Percentiles rank a stretch among this genome's conserved stretches.
Evolutionary conservation across 345 rosid genomes (phyloP).

Genomic region (Anastatica hierochuntica): DNA sequence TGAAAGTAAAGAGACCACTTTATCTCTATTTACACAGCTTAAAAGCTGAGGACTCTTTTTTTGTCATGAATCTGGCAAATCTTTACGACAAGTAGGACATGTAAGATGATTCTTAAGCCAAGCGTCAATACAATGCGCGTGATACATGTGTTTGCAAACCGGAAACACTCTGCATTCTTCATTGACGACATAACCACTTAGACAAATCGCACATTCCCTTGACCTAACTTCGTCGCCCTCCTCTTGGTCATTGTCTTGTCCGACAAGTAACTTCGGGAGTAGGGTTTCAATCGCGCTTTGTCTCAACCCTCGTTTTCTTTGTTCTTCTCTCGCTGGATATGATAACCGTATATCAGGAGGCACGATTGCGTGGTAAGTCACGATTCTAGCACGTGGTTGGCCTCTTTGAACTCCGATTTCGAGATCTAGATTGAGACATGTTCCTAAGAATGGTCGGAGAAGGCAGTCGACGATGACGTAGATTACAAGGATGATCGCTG

Average conservation of each 20-base stretch:
- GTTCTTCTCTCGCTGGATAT: too few relatives aligned
- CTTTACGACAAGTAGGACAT: constrained; percentile 27
- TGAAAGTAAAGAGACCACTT: too few relatives aligned
- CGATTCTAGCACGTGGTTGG: constrained; percentile 20
- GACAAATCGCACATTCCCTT: constrained; percentile 24
- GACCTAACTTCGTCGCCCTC: not conserved
- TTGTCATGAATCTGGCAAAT: constrained; percentile 17
- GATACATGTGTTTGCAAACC: constrained; percentile 26
- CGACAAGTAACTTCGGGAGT: constrained; percentile 15
- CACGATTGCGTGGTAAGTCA: constrained; percentile 16
- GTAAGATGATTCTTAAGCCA: constrained; percentile 28
- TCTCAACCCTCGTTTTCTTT: constrained; percentile 3
- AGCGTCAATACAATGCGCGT: constrained; percentile 18
- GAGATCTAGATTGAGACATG: constrained; percentile 15
- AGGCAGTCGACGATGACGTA: constrained; percentile 18
- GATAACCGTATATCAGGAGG: too few relatives aligned
- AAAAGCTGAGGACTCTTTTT: not conserved
- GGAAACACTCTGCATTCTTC: constrained; percentile 25
- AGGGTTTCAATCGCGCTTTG: constrained; percentile 22
- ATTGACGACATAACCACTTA: constrained; percentile 7
- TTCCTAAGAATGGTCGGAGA: constrained; percentile 23
- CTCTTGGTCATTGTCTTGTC: constrained; percentile 4
- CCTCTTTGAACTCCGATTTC: constrained; percentile 20
- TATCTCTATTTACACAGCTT: constrained; percentile 12
- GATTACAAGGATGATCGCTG: constrained; percentile 17